Percentiles rank a stretch among this genome's conserved stretches.
Conservation (phyloP, 2,329 filamentous ascomycete species). For the Diaporthe helianthi region DNA sequence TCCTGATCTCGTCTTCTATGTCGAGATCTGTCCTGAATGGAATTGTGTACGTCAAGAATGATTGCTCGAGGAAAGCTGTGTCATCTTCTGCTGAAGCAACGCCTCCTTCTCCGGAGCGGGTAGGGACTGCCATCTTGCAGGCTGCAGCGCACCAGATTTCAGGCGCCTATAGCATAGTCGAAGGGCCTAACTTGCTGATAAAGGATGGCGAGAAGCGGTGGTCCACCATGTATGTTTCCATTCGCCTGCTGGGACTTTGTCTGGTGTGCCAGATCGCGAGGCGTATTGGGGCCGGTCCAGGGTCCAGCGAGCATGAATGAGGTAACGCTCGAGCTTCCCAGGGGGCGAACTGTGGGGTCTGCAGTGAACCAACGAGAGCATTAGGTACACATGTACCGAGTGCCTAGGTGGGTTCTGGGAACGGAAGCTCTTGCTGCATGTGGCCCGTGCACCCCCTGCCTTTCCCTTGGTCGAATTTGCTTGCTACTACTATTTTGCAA, state of each 20-base stretch:
- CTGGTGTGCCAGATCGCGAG: background rate
- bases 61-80: slow-evolving; percentile 61
- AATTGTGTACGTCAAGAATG: slow-evolving; percentile 67
- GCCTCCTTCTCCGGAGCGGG: slow-evolving; percentile 42
- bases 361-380: background rate
- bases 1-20: slow-evolving; percentile 58
- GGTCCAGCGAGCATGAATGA: slow-evolving; percentile 14
- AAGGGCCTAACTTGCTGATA: background rate
- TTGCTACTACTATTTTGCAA: slow-evolving; percentile 1
- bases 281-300: background rate
- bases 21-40: slow-evolving; percentile 63
- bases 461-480: slow-evolving; percentile 16
- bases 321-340: slow-evolving; percentile 8
- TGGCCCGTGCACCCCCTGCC: slow-evolving; percentile 15
- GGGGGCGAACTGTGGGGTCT: background rate
- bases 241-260: background rate
- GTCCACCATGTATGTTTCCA: background rate
- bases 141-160: slow-evolving; percentile 32
- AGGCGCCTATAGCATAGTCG: slow-evolving; percentile 25
- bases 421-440: slow-evolving; percentile 13
- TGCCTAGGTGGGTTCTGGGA: slow-evolving; percentile 14
- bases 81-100: slow-evolving; percentile 40
- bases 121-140: slow-evolving; percentile 40
- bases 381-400: background rate
- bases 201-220: background rate